Base-by-base conservation (phyloP, 257 asterid species). In the Lavandula angustifolia region DNA sequence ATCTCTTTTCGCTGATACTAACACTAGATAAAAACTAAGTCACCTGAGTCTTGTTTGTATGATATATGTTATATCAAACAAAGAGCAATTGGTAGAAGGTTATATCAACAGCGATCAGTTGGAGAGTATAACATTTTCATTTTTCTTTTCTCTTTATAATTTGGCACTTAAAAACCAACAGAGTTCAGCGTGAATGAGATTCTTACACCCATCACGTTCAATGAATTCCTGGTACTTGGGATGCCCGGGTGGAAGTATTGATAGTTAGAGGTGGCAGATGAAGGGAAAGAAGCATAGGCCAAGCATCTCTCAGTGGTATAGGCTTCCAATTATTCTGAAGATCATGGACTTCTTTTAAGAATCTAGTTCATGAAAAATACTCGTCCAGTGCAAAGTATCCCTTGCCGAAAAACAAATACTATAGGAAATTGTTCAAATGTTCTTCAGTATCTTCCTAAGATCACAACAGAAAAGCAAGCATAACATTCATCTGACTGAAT, bases 171-270 rank as follows among this genome's bases (percentile, higher is more conserved):
- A 10, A 48, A n/a, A 11, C 4, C 10, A 13, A 40, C 18, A 44
- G 43, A 42, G 52, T 31, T 13, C 38, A 14, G 9, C 33, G 41
- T 2, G 52, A 59, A 42, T 41, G 44, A 51, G 43, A 70, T 62
- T 37, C 60, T 54, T 32, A 34, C 70, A 58, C 38, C 49, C 62
- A 31, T 49, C 55, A 72, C 16, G 17, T 10, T 32, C 43, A 38
- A 51, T 14, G 9, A 9, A 13, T 27, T 29, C 41, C 5, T 3
- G 9, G 35, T 40, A 41, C 44, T 9, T 16, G 42, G 37, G 32
- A 60, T 31, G 17, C 33, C 22, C 10, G 3, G 32, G 16, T 56
- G 51, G 56, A 51, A 12, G 42, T 9, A 52, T 41, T 50, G 62
- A 64, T 10, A 64, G 32, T 13, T 17, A 46, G 33, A 22, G 48